Base-by-base conservation (phyloP, 2,329 filamentous ascomycete genomes). In the Paraconiothyrium sp. region DNA sequence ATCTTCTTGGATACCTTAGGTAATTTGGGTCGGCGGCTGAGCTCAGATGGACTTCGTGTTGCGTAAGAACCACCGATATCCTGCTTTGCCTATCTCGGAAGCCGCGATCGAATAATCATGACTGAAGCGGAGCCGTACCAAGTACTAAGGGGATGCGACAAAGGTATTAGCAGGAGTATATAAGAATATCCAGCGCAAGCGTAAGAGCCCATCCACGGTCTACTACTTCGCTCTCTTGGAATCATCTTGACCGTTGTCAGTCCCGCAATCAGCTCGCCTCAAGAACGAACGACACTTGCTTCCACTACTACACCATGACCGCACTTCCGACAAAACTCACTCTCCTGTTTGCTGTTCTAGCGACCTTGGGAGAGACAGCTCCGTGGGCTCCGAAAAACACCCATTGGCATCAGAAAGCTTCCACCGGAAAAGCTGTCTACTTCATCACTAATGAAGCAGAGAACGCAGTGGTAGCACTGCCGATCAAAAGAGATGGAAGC, bases 391-490 rank as follows among this genome's bases (percentile, higher is more conserved):
- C 32, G 6, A 44, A 22, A 20, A 20, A 13, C 27, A 24, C 27
- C n/a, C 34, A 13, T 32, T 55, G 20, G 57, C 24, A 44, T 20
- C 7, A 44, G 50, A 32, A 16, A 24, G 27, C 30, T 27, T 41
- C 24, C n/a, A 54, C 47, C 2, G 61, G 61, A 3, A 84, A 84
- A 69, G 86, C 85, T 0, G 69, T 88, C 20, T 89, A 89, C 72
- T 75, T 88, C 57, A 75, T 87, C 43, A 86, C 83, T 39, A 90
- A 89, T 66, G 80, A 84, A 2, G 73, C 71, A 10, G 65, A 80
- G 0, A 88, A 88, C 58, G 71, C 79, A 0, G 79, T 89, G 4
- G 78, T 86, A 0, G 82, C 85, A 0, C 57, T 89, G 1, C 80
- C 82, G 0, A 80, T 88, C 30, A 75, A 70, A 0, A 48, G 61